Base-by-base conservation (phyloP, 768 basidiomycete genomes). In the Collybiopsis luxurians region DNA sequence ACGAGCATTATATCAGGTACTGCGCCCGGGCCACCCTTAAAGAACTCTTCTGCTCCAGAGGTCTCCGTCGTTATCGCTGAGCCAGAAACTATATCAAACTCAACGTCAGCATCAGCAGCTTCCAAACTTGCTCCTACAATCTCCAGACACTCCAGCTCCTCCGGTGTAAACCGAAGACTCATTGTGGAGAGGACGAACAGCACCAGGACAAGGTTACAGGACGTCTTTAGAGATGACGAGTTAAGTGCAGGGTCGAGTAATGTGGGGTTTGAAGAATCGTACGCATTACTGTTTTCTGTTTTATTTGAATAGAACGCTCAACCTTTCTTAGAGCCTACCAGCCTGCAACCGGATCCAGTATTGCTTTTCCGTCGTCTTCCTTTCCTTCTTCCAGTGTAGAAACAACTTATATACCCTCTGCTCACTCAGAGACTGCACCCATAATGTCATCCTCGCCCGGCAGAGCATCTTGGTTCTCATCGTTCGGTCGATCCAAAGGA, bases 381-480 rank as follows among this genome's bases (percentile, higher is more conserved):
- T 28, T 19, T 27, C 23, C 38, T 27, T 23, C 12, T 21, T 21
- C 50, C 15, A 39, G 50, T 26, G 13, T 21, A 11, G 45, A 36
- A 27, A 2, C 28, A 21, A 26, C 43, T 43, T 13, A 19, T 55
- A 26, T 44, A 10, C 42, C 43, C 23, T 10, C 17, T 26, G n/a
- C 28, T 26, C n/a, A 34, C 13, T 12, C 46, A 19, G 34, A 9
- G 31, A 15, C 19, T 31, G 43, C 30, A 31, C 44, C 24, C 6
- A 31, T 23, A 34, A 28, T 28, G 12, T 36, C 44, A 4, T 55
- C 53, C 11, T 55, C 53, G 2, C 66, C 7, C 7, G 38, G 23
- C 40, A 9, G 23, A 21, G 36, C 4, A 13, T 63, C 71, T 1
- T 77, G 74, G 76, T 73, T 77, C 52, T 64, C 59, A 12, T 59